phyloP scores from a whole-genome alignment of 495 filamentous ascomycete genomes.

The Emericellopsis terricola region DNA sequence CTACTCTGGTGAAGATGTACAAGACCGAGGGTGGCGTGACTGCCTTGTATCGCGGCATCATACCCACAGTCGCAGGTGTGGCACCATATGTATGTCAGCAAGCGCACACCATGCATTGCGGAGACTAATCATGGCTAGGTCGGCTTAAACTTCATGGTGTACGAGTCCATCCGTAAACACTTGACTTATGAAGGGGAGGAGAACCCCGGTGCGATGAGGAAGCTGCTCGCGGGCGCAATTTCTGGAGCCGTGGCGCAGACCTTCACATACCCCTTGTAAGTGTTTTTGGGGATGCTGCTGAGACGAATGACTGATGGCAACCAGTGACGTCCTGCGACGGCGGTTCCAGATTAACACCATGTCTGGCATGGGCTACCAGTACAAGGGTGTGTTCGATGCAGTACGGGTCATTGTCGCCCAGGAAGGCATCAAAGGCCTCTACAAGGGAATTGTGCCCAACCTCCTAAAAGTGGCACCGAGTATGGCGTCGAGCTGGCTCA shows the following conservation, averaged over 20 bases:
- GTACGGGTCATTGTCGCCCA: slow-evolving; percentile 60
- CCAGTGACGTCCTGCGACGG: slow-evolving; percentile 80
- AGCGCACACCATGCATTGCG: too few species aligned
- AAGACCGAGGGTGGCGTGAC: slow-evolving; percentile 69
- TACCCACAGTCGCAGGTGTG: slow-evolving; percentile 87
- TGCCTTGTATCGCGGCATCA: slow-evolving; percentile 79
- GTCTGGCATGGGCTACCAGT: slow-evolving; percentile 96
- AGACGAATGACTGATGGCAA: slow-evolving; percentile 7
- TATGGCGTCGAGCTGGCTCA: slow-evolving; percentile 96
- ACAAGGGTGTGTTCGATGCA: slow-evolving; percentile 73
- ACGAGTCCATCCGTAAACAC: slow-evolving; percentile 70
- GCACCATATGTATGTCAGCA: slow-evolving; percentile 77
- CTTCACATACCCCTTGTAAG: slow-evolving; percentile 95
- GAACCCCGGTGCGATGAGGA: slow-evolving; percentile 62
- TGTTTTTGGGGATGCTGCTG: slow-evolving; percentile 5
- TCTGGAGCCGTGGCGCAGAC: slow-evolving; percentile 95
- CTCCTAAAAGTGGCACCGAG: slow-evolving; percentile 93
- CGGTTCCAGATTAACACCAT: slow-evolving; percentile 98
- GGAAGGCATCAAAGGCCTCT: slow-evolving; percentile 54
- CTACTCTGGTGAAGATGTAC: slow-evolving; percentile 68
- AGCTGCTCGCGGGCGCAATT: slow-evolving; percentile 74
- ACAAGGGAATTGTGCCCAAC: slow-evolving; percentile 89
- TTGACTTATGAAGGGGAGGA: slow-evolving; percentile 77
- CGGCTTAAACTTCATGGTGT: slow-evolving; percentile 95
- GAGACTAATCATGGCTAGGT: slow-evolving; percentile 42